Evolutionary conservation across 495 filamentous ascomycete species (phyloP).

Genomic region (Neurospora tetrasperma): DNA sequence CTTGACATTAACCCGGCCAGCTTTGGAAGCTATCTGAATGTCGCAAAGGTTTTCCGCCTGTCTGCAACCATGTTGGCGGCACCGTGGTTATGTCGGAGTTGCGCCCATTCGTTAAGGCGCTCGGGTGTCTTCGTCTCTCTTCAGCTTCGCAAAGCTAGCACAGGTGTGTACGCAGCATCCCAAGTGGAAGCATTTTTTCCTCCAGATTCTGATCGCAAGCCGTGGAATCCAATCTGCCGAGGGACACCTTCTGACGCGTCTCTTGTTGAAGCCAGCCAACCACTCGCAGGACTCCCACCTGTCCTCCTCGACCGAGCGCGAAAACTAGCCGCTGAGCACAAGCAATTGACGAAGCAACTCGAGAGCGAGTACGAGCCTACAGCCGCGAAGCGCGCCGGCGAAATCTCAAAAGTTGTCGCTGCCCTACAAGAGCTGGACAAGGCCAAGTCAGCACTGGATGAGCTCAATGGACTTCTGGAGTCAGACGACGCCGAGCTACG

Average conservation of each 20-base stretch:
- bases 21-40: neutral
- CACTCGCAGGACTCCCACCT: slow-evolving; percentile 16
- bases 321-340: slow-evolving; percentile 29
- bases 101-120: slow-evolving; percentile 32
- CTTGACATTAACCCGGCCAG: neutral
- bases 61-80: slow-evolving; percentile 38
- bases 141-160: slow-evolving; percentile 35
- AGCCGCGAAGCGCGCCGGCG: slow-evolving; percentile 66
- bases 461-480: slow-evolving; percentile 41
- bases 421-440: slow-evolving; percentile 63
- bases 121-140: slow-evolving; percentile 19
- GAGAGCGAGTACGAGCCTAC: slow-evolving; percentile 57
- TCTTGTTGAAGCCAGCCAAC: neutral
- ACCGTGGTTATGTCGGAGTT: slow-evolving; percentile 46
- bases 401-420: slow-evolving; percentile 55
- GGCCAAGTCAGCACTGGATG: slow-evolving; percentile 42
- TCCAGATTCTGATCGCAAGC: slow-evolving; percentile 1
- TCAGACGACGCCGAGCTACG: slow-evolving; percentile 43
- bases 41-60: neutral
- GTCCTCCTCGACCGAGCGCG: slow-evolving; percentile 34
- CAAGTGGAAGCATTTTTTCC: neutral
- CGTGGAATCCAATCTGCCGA: neutral
- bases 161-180: slow-evolving; percentile 20
- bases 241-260: neutral
- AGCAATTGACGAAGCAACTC: slow-evolving; percentile 55